A percentile compares a stretch with the other conserved stretches of the same genome.
Conservation (phyloP, 2,329 filamentous ascomycete species). For the Cladophialophora psammophila region DNA sequence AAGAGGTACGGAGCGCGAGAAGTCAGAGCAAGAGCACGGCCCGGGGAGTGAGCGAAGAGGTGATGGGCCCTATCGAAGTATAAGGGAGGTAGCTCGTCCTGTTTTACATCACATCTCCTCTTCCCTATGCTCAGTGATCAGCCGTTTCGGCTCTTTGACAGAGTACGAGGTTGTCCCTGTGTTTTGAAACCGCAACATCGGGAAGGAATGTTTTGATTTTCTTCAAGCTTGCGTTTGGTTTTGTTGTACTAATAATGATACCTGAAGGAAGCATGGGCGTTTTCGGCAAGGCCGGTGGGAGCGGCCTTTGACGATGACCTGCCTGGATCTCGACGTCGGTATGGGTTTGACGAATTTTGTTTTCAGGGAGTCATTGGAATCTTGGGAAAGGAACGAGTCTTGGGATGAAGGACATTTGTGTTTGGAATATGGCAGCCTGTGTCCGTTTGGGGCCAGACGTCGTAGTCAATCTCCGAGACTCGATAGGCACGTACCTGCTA, state of each 20-base stretch:
- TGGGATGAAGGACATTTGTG: not conserved
- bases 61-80: slow-evolving; percentile 62
- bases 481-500: not conserved
- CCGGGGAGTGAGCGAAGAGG: slow-evolving; percentile 61
- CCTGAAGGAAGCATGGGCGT: slow-evolving; percentile 33
- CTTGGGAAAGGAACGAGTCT: not conserved
- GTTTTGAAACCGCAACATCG: slow-evolving; percentile 6
- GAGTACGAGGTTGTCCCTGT: not conserved
- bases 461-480: not conserved
- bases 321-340: slow-evolving; percentile 8
- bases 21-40: slow-evolving; percentile 53
- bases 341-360: not conserved
- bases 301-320: slow-evolving; percentile 15
- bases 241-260: slow-evolving; percentile 37
- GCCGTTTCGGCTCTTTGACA: not conserved
- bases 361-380: not conserved
- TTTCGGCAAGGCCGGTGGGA: slow-evolving; percentile 24
- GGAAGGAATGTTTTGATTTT: slow-evolving; percentile 4
- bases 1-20: slow-evolving; percentile 49
- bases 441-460: not conserved
- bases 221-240: not conserved
- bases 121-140: not conserved
- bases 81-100: slow-evolving; percentile 38
- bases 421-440: not conserved
- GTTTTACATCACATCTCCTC: not conserved